Evolutionary conservation across 1,139 yeast species (phyloP).

Genomic region (Hanseniaspora gamundiae): DNA sequence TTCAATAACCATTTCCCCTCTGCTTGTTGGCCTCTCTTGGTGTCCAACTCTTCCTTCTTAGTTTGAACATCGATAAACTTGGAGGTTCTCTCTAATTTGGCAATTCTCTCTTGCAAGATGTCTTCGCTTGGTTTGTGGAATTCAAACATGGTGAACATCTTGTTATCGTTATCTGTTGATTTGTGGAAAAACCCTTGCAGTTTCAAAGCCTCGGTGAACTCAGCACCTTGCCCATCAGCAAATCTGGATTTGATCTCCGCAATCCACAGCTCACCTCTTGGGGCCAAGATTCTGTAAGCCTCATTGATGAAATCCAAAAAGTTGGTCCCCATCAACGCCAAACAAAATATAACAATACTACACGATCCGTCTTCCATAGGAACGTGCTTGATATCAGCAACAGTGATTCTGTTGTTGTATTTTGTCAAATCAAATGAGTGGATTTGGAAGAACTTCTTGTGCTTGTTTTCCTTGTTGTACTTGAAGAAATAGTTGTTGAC

Average conservation of each 20-base stretch:
- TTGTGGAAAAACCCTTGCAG: slow-evolving; percentile 78
- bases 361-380: slow-evolving; percentile 73
- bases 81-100: slow-evolving; percentile 49
- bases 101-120: slow-evolving; percentile 51
- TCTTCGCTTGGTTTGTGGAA: slow-evolving; percentile 79
- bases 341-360: slow-evolving; percentile 77
- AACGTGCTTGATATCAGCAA: slow-evolving; percentile 86
- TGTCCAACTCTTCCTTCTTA: slow-evolving; percentile 42
- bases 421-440: slow-evolving; percentile 87
- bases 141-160: slow-evolving; percentile 91
- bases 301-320: slow-evolving; percentile 84
- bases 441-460: slow-evolving; percentile 41
- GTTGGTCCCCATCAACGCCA: slow-evolving; percentile 95
- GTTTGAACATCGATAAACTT: slow-evolving; percentile 63
- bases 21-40: slow-evolving; percentile 43
- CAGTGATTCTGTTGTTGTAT: slow-evolving; percentile 79
- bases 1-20: slow-evolving; percentile 85
- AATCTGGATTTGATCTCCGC: slow-evolving; percentile 94
- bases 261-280: slow-evolving; percentile 92
- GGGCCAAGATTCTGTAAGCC: slow-evolving; percentile 76
- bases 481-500: slow-evolving; percentile 38
- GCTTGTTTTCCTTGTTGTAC: slow-evolving; percentile 25
- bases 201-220: slow-evolving; percentile 69
- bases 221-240: slow-evolving; percentile 50
- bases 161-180: slow-evolving; percentile 73